These are phyloP conservation scores for Dichomitus squalens DNA, from an alignment of 1,284 basidiomycete species.

Conservation along the genomic window DNA sequence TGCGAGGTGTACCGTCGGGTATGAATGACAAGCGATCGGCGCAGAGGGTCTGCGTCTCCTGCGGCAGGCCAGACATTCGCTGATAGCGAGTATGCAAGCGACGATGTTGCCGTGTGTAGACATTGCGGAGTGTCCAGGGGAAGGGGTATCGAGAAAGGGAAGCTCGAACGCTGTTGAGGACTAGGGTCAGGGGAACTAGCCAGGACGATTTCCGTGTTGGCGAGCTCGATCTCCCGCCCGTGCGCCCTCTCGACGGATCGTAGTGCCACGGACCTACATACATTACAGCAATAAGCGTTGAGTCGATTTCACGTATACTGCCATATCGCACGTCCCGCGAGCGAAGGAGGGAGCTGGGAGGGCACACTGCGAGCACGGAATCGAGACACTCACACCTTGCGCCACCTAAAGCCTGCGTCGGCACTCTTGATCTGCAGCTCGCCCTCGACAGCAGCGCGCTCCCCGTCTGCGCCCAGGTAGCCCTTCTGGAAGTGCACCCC, in stretches of 20 bases:
- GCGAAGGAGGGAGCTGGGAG: background rate
- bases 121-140: conserved; percentile 76
- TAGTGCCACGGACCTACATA: conserved; percentile 59
- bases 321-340: background rate
- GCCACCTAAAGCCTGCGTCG: conserved; percentile 53
- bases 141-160: conserved; percentile 78
- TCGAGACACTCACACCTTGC: conserved; percentile 59
- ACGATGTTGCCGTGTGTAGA: conserved; percentile 68
- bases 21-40: conserved; percentile 65
- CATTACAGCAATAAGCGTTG: background rate
- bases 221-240: conserved; percentile 66
- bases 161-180: conserved; percentile 53
- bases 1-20: conserved; percentile 75
- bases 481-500: conserved; percentile 75
- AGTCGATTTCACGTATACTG: background rate
- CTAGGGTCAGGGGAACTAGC: conserved; percentile 40
- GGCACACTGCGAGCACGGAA: background rate
- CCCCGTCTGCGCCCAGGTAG: conserved; percentile 75
- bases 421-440: conserved; percentile 79
- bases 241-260: conserved; percentile 67
- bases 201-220: conserved; percentile 52
- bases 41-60: conserved; percentile 40
- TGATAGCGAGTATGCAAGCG: conserved; percentile 64
- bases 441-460: conserved; percentile 78
- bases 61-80: conserved; percentile 63